Base-by-base conservation (phyloP, 2,329 filamentous ascomycete genomes). In the Pyrenophora tritici-repentis region DNA sequence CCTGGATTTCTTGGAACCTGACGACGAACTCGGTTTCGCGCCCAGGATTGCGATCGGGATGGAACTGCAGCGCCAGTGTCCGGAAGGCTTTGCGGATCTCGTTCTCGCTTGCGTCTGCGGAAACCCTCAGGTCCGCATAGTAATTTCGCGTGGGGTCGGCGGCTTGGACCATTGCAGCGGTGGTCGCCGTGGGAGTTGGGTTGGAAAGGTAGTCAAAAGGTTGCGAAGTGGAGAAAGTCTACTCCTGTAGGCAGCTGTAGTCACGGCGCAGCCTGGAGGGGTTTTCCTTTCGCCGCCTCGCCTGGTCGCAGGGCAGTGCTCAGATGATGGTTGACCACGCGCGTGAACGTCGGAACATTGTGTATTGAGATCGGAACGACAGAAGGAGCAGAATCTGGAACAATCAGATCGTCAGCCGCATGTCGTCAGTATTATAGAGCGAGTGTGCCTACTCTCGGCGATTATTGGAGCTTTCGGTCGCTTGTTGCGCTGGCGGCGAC, bases 11-110 rank as follows among this genome's bases (percentile, higher is more conserved):
- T 72, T 95, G 89, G 67, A 96, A 96, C 67, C 90, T 89, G 26
- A 87, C 81, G 59, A 89, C 90, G 68, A 88, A 88, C 67, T 93
- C 90, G 50, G 83, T 76, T 74, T 96, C 91, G 66, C 84, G 85
- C 43, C 91, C 91, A 9, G 88, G 90, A 67, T 96, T 96, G 53
- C 91, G 87, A 71, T 96, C 91, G 6, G 91, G 91, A 67, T 96
- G 91, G 66, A 89, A 95, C 72, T 89, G 89, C 39, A 95, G 79
- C 40, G 91, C 91, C 67, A 96, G 83, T 73, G 91, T 91, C 61
- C 88, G 84, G 74, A 91, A 96, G 66, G 92, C 88, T 73, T 88
- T 94, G 77, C 90, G 93, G 70, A 96, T 86, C 34, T 94, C 90
- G 24, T 86, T 83, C 36, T 85, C 76, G 59, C 88, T 85, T 45